Percentiles rank a stretch among this genome's conserved stretches.
These are phyloP conservation scores for Erodium maritimum DNA, from an alignment of 345 rosid species.

Conservation along the genomic window DNA sequence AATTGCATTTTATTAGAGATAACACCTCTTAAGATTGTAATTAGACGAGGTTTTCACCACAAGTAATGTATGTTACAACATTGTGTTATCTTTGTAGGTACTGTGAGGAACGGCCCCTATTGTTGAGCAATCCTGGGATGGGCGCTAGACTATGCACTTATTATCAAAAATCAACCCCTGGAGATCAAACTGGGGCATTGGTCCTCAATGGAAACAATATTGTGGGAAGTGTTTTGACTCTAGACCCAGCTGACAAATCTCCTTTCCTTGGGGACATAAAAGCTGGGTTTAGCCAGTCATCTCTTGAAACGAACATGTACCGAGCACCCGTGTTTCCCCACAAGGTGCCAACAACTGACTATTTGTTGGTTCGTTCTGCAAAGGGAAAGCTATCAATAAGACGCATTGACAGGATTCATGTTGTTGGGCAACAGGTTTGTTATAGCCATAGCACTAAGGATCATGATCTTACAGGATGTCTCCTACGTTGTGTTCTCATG, in stretches of 20 bases:
- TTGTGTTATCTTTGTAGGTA: constrained; percentile 34
- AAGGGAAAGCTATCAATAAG: constrained; percentile 91
- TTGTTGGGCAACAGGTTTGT: constrained; percentile 92
- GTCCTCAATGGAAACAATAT: constrained; percentile 44
- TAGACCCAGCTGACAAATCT: constrained; percentile 83
- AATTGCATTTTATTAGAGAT: too few species aligned
- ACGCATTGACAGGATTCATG: constrained; percentile 81
- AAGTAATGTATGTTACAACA: not conserved
- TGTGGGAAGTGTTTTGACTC: constrained; percentile 55
- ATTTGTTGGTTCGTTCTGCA: constrained; percentile 78
- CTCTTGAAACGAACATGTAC: constrained; percentile 90
- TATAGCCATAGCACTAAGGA: not conserved
- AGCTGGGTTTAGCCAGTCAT: constrained; percentile 69
- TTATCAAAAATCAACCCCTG: constrained; percentile 69
- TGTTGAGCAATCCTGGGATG: constrained; percentile 87
- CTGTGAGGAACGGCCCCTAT: constrained; percentile 91
- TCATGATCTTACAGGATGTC: not conserved
- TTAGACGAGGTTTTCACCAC: too few species aligned
- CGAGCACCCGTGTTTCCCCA: constrained; percentile 83
- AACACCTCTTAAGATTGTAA: too few species aligned
- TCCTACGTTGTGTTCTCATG: too few species aligned
- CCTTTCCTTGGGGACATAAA: constrained; percentile 94
- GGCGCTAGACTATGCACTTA: constrained; percentile 90
- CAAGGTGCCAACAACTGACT: constrained; percentile 76
- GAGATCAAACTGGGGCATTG: constrained; percentile 54